Evolutionary conservation across 352 stramenopile species (phyloP), one percentile per base, ranked within the genome.

Genomic region (Achlya hypogyna): DNA sequence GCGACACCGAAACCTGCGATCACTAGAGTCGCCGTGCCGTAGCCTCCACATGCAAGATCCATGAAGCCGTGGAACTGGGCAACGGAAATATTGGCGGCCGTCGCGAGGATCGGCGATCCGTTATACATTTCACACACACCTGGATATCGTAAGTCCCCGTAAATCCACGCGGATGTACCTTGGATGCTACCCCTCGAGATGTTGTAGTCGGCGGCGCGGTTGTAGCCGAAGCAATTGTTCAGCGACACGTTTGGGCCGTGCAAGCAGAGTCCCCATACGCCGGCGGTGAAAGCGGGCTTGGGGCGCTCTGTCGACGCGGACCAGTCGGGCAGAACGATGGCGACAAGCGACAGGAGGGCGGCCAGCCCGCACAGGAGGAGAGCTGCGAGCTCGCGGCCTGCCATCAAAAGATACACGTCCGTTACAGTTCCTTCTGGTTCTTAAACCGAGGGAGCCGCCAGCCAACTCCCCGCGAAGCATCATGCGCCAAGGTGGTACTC

Each of bases 181-280:
- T 31, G 20, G 25, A 60, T 14, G 18, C 40, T 29, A 31, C 20
- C 6, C 5, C 32, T 25, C 14, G 22, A 38, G 51, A n/a, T 53
- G 45, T 27, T 52, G 16, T 63, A 38, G 23, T 63, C 34, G 54
- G 22, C 51, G 6, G 31, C 29, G 51, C 29, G 31, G 54, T 63
- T 52, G 14, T 27, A 63, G 5, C 29, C 34, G 12, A 27, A 49
- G 54, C 27, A 49, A 38, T 38, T 49, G 22, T 38, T 45, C 10
- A 45, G 53, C n/a, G 27, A 16, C 10, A 20, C 32, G 6, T 59
- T 62, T 5, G 27, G 12, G 31, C 16, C 23, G 22, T 62, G 53
- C n/a, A 51, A 51, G 29, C 56, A 64, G 25, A 51, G 29, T 4
- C 56, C 35, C 56, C 56, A 64, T 10, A 64, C 38, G 22, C 56